These are phyloP conservation scores for Aspergillus persii DNA, from an alignment of 2,329 filamentous ascomycete species.

Conservation along the genomic window DNA sequence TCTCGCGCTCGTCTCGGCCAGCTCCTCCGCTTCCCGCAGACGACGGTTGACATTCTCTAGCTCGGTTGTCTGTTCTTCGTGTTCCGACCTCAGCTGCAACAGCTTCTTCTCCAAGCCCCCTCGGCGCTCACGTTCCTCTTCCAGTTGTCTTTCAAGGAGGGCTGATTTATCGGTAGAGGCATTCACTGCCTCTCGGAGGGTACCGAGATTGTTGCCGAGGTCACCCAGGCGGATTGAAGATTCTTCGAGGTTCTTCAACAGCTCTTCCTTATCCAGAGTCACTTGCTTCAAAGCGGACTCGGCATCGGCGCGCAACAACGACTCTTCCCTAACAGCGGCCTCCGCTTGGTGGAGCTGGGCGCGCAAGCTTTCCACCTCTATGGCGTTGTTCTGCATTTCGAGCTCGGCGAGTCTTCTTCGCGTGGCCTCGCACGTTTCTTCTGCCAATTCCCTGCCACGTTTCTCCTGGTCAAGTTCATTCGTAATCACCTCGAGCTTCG, in stretches of 20 bases:
- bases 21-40: constrained; percentile 79
- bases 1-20: constrained; percentile 80
- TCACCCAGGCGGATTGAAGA: constrained; percentile 65
- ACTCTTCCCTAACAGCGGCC: constrained; percentile 74
- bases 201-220: constrained; percentile 68
- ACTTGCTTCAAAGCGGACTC: constrained; percentile 71
- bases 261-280: constrained; percentile 80
- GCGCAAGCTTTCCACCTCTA: constrained; percentile 81
- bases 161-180: constrained; percentile 75
- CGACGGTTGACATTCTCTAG: constrained; percentile 71
- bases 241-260: constrained; percentile 67
- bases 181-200: constrained; percentile 72
- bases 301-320: constrained; percentile 73
- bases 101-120: constrained; percentile 76
- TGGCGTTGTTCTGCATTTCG: constrained; percentile 76
- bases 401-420: constrained; percentile 81
- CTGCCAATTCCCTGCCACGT: constrained; percentile 76
- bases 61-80: constrained; percentile 76
- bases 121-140: constrained; percentile 72
- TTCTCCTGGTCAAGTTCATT: constrained; percentile 77
- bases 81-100: constrained; percentile 72
- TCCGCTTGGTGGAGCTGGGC: constrained; percentile 80
- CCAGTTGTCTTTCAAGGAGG: constrained; percentile 73
- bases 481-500: constrained; percentile 67
- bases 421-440: constrained; percentile 80